Base-by-base conservation (phyloP, 257 asterid genomes). In the Przewalskia tangutica region DNA sequence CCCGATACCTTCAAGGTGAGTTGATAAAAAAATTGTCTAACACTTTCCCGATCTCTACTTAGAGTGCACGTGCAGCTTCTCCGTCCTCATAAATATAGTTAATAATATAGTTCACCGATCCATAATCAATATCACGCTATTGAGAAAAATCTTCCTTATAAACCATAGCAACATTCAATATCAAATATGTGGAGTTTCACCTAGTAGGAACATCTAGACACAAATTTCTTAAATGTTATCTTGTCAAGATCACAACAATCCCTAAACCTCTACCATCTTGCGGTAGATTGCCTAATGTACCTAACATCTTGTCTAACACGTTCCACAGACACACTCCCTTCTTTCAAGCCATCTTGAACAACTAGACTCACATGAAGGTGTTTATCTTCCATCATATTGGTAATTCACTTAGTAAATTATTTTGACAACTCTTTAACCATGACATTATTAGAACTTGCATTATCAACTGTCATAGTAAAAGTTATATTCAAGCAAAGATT, bases 151-250 rank as follows among this genome's bases (percentile, higher is more conserved):
- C 70, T 16, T 8, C 18, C 27, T 64, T 6, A 18, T 56, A 51
- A 2, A 10, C 12, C 36, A 13, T 10, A 27, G 70, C 81, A 10
- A 16, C 18, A 10, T 59, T 67, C 54, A 79, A 60, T 83, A 79
- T 84, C 53, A 75, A 62, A 40, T 81, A 81, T 12, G 84, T 80
- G 6, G 83, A 83, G n/a, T 79, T 78, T 76, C 81, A 83, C 46
- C 81, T 16, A 13, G 63, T 77, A 53, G 80, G 59, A 12, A 56
- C 83, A 27, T 79, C 81, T 4, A 84, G 14, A 11, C 48, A 10
- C 6, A 78, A 44, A 12, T 6, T 27, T 66, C 16, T 71, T 68
- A 51, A 34, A 7, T 20, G 48, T 77, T 60, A 76, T 11, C 18
- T 48, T 77, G 12, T 27, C 79, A 3, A 63, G 38, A 20, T 36